These are phyloP conservation scores for Entomortierella lignicola DNA, from an alignment of 192 early-diverging fungal species.

Conservation along the genomic window DNA sequence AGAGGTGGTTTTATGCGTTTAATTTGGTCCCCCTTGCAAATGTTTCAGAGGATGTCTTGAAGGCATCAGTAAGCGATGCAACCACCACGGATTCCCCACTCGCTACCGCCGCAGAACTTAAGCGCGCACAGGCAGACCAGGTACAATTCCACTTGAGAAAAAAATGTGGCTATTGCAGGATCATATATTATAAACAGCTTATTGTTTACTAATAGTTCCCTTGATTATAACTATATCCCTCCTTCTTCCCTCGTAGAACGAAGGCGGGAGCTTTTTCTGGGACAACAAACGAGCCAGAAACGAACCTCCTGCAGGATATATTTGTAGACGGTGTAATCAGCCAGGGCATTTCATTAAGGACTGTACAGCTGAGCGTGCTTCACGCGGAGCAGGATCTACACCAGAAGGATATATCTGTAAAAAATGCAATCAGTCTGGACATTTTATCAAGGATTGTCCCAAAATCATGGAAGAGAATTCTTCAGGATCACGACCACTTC, in stretches of 20 bases:
- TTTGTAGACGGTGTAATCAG: slow-evolving; percentile 59
- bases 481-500: slow-evolving; percentile 43
- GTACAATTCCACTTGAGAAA: slow-evolving; percentile 1
- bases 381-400: background rate
- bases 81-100: slow-evolving; percentile 58
- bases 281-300: slow-evolving; percentile 36
- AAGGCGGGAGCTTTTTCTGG: slow-evolving; percentile 34
- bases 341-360: slow-evolving; percentile 61
- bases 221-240: slow-evolving; percentile 1
- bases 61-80: slow-evolving; percentile 60
- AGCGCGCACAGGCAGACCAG: slow-evolving; percentile 37
- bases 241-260: background rate
- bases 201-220: too few species aligned
- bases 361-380: slow-evolving; percentile 49
- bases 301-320: slow-evolving; percentile 58
- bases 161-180: too few species aligned
- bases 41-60: slow-evolving; percentile 33
- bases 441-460: slow-evolving; percentile 66
- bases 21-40: slow-evolving; percentile 77
- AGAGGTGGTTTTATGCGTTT: slow-evolving; percentile 94
- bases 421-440: slow-evolving; percentile 65
- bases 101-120: slow-evolving; percentile 35
- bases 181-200: too few species aligned
- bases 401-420: slow-evolving; percentile 59
- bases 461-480: slow-evolving; percentile 35